Evolutionary conservation across 495 filamentous ascomycete species (phyloP).

Genomic region (Aspergillus nanangensis): DNA sequence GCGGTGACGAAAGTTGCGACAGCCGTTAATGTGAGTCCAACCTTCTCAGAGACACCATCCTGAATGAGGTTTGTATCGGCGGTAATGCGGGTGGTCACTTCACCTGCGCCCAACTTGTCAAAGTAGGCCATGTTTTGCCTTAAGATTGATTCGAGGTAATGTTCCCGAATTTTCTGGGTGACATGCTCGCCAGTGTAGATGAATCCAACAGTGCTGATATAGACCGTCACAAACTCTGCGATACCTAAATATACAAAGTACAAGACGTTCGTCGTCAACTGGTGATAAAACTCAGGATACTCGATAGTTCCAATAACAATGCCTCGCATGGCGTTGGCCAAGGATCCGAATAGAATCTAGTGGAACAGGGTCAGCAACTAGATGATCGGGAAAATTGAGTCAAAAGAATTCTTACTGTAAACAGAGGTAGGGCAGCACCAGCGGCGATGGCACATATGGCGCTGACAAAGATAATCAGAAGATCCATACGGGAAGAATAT

Average conservation of each 20-base stretch:
- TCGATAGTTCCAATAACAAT: constrained; percentile 48
- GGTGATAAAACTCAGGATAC: constrained; percentile 51
- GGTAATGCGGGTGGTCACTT: constrained; percentile 90
- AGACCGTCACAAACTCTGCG: constrained; percentile 76
- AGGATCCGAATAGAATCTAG: constrained; percentile 66
- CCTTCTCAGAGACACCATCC: constrained; percentile 84
- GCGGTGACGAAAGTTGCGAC: constrained; percentile 77
- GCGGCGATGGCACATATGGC: constrained; percentile 66
- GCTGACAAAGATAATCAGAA: constrained; percentile 65
- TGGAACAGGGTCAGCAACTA: constrained; percentile 23
- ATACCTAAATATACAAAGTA: constrained; percentile 92
- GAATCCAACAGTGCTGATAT: constrained; percentile 80
- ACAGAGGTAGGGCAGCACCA: constrained; percentile 79
- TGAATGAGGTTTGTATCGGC: constrained; percentile 86
- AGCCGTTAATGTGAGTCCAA: constrained; percentile 69
- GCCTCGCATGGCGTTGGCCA: constrained; percentile 66
- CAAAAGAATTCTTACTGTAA: constrained; percentile 56
- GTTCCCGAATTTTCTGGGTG: constrained; percentile 76
- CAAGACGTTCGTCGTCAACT: constrained; percentile 63
- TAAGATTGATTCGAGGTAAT: constrained; percentile 79
- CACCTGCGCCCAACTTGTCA: constrained; percentile 85
- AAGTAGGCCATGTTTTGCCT: constrained; percentile 91
- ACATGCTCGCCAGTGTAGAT: constrained; percentile 93
- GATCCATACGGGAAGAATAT: constrained; percentile 72
- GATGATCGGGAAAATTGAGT: not conserved